phyloP scores from a whole-genome alignment of 148 eudicot genomes.

The Fagopyrum tataricum region DNA sequence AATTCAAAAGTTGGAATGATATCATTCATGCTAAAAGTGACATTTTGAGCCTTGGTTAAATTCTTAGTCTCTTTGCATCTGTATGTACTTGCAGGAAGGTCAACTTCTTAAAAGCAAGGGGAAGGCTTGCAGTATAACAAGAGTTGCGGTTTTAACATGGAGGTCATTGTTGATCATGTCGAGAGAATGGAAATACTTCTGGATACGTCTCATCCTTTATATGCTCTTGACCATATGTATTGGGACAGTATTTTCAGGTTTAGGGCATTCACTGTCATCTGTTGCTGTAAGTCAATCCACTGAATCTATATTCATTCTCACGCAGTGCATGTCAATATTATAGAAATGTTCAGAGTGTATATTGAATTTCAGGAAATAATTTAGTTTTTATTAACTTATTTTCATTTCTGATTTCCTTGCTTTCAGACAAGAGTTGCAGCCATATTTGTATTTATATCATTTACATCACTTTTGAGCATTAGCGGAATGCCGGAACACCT shows the following conservation, averaged over 20 bases:
- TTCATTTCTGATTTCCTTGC: neutral
- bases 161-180: constrained; percentile 91
- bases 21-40: too few species aligned
- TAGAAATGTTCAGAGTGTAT: neutral
- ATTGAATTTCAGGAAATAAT: neutral
- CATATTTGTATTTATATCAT: constrained; percentile 74
- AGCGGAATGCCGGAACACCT: constrained; percentile 76
- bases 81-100: constrained; percentile 57
- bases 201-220: constrained; percentile 83
- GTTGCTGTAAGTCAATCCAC: constrained; percentile 55
- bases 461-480: constrained; percentile 73
- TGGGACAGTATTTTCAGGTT: constrained; percentile 82
- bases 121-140: constrained; percentile 58
- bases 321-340: neutral
- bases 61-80: neutral
- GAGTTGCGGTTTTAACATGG: constrained; percentile 88
- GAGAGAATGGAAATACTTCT: constrained; percentile 95
- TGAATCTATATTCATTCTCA: neutral
- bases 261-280: constrained; percentile 96
- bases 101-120: constrained; percentile 85
- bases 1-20: too few species aligned
- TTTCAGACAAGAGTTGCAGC: constrained; percentile 94
- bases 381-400: neutral
- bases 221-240: constrained; percentile 79
- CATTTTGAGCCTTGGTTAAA: neutral